Percentiles rank a stretch among this genome's conserved stretches.
Evolutionary conservation across 352 stramenopile genomes (phyloP).

Genomic region (Phytophthora cactorum): DNA sequence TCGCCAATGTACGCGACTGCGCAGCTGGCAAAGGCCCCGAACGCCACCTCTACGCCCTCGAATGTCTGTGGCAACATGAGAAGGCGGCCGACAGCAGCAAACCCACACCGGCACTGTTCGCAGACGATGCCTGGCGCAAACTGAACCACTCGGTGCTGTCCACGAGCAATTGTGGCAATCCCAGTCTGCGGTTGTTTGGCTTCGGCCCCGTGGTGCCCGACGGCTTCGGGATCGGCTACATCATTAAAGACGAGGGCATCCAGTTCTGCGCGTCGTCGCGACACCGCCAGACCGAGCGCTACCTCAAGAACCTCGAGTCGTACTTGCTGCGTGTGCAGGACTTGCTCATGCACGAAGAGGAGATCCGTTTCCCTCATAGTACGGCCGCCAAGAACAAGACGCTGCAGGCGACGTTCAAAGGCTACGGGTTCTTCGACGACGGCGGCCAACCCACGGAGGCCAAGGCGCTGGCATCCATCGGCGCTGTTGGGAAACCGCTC

Average conservation of each 20-base stretch:
- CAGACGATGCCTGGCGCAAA: conserved; percentile 86
- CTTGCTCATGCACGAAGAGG: conserved; percentile 78
- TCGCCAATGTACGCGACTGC: conserved; percentile 90
- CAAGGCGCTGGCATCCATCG: conserved; percentile 38
- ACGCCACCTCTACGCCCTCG: conserved; percentile 94
- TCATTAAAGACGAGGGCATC: conserved; percentile 96
- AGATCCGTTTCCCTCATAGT: conserved; percentile 76
- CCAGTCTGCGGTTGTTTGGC: conserved; percentile 93
- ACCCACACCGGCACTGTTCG: conserved; percentile 83
- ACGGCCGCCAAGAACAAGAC: conserved; percentile 53
- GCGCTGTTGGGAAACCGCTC: conserved; percentile 43
- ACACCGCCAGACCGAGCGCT: conserved; percentile 85
- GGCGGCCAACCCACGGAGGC: conserved; percentile 42
- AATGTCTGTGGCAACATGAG: conserved; percentile 86
- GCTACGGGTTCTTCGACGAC: conserved; percentile 86
- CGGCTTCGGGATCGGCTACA: conserved; percentile 97
- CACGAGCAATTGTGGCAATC: conserved; percentile 97
- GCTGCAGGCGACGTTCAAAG: conserved; percentile 64
- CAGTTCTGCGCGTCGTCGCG: conserved; percentile 88
- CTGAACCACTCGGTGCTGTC: conserved; percentile 96
- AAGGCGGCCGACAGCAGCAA: conserved; percentile 42
- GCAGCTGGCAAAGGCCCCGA: conserved; percentile 93
- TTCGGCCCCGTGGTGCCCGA: conserved; percentile 94
- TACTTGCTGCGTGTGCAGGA: conserved; percentile 85
- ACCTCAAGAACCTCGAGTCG: conserved; percentile 81